These are phyloP conservation scores for Wallacemonas sp. DNA, from an alignment of 208 protist species.

Conservation along the genomic window DNA sequence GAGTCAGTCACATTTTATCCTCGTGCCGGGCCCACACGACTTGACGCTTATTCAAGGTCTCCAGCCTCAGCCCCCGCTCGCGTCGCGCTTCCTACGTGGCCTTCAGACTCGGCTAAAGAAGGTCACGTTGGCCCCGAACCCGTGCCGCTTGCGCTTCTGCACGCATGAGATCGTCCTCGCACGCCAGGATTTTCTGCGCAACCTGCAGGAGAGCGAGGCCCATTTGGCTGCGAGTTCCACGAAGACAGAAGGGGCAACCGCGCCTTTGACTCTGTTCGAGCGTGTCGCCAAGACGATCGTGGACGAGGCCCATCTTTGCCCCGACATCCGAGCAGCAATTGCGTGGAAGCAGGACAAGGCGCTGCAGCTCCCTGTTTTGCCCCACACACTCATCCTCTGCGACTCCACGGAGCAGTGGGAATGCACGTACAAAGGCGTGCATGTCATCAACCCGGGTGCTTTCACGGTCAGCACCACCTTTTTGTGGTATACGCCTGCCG, in stretches of 20 bases:
- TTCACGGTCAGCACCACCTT: slow-evolving; percentile 79
- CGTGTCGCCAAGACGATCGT: slow-evolving; percentile 78
- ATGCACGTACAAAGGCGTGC: slow-evolving; percentile 81
- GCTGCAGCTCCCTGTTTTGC: slow-evolving; percentile 68
- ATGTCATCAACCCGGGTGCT: slow-evolving; percentile 84
- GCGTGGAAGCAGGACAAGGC: slow-evolving; percentile 79
- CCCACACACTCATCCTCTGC: slow-evolving; percentile 86
- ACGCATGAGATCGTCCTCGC: slow-evolving; percentile 85
- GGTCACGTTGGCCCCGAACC: slow-evolving; percentile 76
- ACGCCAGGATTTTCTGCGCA: slow-evolving; percentile 73
- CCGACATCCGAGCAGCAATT: slow-evolving; percentile 52
- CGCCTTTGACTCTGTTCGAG: slow-evolving; percentile 46
- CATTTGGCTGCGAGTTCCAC: slow-evolving; percentile 5
- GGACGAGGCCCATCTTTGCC: slow-evolving; percentile 79
- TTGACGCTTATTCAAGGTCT: slow-evolving; percentile 66
- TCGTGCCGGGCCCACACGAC: slow-evolving; percentile 80
- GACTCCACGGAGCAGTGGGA: slow-evolving; percentile 90
- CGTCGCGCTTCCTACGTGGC: slow-evolving; percentile 44
- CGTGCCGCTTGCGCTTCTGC: slow-evolving; percentile 82
- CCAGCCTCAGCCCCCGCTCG: slow-evolving; percentile 73
- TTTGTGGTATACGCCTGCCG: slow-evolving; percentile 88
- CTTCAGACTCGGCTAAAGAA: slow-evolving; percentile 62
- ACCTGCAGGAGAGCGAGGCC: slow-evolving; percentile 56
- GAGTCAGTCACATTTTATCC: slow-evolving; percentile 73
- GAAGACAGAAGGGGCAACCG: background rate